Conservation (phyloP, 2,329 filamentous ascomycete species). For the Endocalyx cinctus region DNA sequence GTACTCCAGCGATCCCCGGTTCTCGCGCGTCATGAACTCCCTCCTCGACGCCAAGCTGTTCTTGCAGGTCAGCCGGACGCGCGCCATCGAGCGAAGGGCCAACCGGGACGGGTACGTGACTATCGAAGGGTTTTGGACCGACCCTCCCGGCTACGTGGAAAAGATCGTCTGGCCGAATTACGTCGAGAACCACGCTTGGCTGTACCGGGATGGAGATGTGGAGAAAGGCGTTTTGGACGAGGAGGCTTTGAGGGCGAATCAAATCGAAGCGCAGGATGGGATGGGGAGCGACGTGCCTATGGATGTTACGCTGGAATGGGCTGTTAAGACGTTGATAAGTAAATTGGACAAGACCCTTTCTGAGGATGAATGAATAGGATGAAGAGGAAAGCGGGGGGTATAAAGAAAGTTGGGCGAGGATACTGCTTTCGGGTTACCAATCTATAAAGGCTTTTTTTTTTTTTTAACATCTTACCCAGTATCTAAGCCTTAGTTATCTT, state of each 20-base stretch:
- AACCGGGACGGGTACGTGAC: conserved; percentile 74
- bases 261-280: conserved; percentile 44
- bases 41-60: conserved; percentile 75
- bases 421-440: too few relatives aligned
- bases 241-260: conserved; percentile 37
- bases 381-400: too few relatives aligned
- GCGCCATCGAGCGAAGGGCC: conserved; percentile 61
- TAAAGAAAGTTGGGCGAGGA: too few relatives aligned
- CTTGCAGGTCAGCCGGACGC: conserved; percentile 62
- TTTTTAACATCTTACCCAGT: too few relatives aligned
- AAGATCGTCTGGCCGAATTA: conserved; percentile 96
- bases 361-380: too few relatives aligned
- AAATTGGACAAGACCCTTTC: too few relatives aligned
- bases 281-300: conserved; percentile 48
- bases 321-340: conserved; percentile 56
- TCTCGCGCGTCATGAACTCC: conserved; percentile 36
- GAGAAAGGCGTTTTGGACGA: conserved; percentile 47
- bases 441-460: too few relatives aligned
- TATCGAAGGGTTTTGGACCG: conserved; percentile 86
- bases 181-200: conserved; percentile 71
- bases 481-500: too few relatives aligned
- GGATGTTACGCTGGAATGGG: conserved; percentile 62
- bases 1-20: conserved; percentile 50
- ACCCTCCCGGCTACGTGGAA: conserved; percentile 92
- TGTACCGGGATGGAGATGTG: conserved; percentile 69